Conservation (phyloP, 306 rosid species). For the Acacia confusa region DNA sequence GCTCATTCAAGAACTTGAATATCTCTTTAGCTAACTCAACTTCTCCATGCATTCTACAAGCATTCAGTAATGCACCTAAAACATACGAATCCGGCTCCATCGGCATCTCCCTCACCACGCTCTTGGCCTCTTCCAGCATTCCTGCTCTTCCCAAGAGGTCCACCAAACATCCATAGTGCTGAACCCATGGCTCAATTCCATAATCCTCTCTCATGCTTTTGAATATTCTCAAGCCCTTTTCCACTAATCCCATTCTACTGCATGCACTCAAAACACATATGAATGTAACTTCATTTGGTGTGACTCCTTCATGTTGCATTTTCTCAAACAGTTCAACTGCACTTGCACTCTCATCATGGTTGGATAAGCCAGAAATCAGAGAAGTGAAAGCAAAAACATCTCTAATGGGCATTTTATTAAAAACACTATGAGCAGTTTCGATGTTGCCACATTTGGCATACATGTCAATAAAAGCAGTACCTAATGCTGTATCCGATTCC, state of each 20-base stretch:
- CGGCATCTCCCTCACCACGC: slow-evolving; percentile 41
- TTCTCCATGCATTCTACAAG: slow-evolving; percentile 48
- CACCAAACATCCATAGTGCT: slow-evolving; percentile 55
- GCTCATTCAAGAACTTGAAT: slow-evolving; percentile 32
- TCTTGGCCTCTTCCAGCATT: slow-evolving; percentile 50
- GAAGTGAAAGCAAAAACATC: slow-evolving; percentile 53
- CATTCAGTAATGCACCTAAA: slow-evolving; percentile 54
- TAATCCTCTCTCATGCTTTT: slow-evolving; percentile 36
- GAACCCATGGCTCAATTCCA: slow-evolving; percentile 39
- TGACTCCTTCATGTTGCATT: slow-evolving; percentile 43
- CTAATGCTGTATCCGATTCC: slow-evolving; percentile 38
- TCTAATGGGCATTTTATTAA: slow-evolving; percentile 38
- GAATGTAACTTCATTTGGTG: slow-evolving; percentile 51
- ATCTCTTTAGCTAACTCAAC: slow-evolving; percentile 42
- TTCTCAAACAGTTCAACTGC: slow-evolving; percentile 40
- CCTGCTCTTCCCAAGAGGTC: slow-evolving; percentile 55
- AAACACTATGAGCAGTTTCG: slow-evolving; percentile 35
- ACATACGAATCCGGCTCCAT: slow-evolving; percentile 50
- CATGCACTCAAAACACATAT: slow-evolving; percentile 52
- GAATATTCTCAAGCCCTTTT: slow-evolving; percentile 43
- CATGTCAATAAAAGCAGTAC: slow-evolving; percentile 55
- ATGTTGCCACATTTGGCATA: slow-evolving; percentile 50
- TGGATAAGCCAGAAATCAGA: slow-evolving; percentile 49
- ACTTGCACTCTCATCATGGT: slow-evolving; percentile 38
- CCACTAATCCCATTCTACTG: slow-evolving; percentile 50